Conservation (phyloP, 768 basidiomycete genomes). For the Kwoniella bestiolae region DNA sequence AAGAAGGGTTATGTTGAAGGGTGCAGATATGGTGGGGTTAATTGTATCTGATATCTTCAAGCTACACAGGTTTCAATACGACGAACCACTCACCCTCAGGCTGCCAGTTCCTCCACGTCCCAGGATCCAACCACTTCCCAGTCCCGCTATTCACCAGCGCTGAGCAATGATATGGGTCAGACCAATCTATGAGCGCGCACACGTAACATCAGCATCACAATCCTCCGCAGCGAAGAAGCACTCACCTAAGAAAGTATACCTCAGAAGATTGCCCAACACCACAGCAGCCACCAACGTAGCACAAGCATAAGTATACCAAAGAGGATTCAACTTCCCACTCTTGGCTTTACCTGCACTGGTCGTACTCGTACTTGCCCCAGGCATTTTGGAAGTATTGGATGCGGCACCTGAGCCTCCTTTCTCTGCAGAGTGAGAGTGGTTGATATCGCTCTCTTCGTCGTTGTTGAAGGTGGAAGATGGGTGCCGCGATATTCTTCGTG, state of each 20-base stretch:
- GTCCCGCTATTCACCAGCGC: slow-evolving; percentile 65
- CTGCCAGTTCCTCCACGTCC: slow-evolving; percentile 74
- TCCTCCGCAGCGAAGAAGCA: neutral
- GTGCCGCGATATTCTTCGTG: slow-evolving; percentile 5
- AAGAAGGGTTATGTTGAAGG: too few species aligned
- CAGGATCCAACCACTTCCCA: slow-evolving; percentile 77
- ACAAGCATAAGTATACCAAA: slow-evolving; percentile 57
- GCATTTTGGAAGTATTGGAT: slow-evolving; percentile 14
- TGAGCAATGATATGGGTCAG: slow-evolving; percentile 74
- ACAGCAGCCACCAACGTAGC: slow-evolving; percentile 51
- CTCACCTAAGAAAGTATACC: slow-evolving; percentile 57
- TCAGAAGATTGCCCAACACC: slow-evolving; percentile 51
- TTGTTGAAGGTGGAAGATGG: neutral
- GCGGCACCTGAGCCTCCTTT: slow-evolving; percentile 2
- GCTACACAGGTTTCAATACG: too few species aligned
- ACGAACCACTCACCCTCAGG: slow-evolving; percentile 67
- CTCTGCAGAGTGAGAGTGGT: neutral
- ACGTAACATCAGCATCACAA: neutral
- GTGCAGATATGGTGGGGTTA: too few species aligned
- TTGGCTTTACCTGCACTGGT: slow-evolving; percentile 26
- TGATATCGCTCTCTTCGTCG: neutral
- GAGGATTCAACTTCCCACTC: slow-evolving; percentile 48
- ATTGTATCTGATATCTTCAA: too few species aligned
- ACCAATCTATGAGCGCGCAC: slow-evolving; percentile 63
- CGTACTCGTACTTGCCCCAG: slow-evolving; percentile 10